These are phyloP conservation scores for Solanum pennellii DNA, from an alignment of 257 asterid species.

Conservation along the genomic window DNA sequence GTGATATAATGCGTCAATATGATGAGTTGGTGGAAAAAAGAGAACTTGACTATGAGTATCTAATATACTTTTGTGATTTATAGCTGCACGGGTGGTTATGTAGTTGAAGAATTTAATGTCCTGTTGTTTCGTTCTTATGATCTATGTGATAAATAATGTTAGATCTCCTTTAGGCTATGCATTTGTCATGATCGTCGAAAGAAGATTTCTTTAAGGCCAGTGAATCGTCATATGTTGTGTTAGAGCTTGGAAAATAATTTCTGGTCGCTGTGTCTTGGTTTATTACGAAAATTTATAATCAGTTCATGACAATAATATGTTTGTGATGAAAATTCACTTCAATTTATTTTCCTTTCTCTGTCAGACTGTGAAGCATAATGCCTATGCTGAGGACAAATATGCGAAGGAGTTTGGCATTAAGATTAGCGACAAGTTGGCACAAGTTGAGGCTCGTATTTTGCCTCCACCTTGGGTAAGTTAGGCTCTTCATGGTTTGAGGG, in stretches of 20 bases:
- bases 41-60: not conserved
- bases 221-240: not conserved
- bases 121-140: not conserved
- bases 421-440: constrained; percentile 76
- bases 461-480: constrained; percentile 81
- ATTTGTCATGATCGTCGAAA: not conserved
- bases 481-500: not conserved
- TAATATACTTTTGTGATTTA: not conserved
- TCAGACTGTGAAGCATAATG: constrained; percentile 84
- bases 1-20: not conserved
- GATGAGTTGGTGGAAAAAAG: not conserved
- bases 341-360: not conserved
- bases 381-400: constrained; percentile 66
- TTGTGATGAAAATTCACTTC: not conserved
- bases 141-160: not conserved
- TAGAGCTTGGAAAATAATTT: not conserved
- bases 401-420: constrained; percentile 94
- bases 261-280: not conserved
- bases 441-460: constrained; percentile 93
- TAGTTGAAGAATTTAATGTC: not conserved
- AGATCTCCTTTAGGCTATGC: not conserved
- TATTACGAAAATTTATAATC: not conserved
- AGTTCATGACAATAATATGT: not conserved
- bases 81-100: not conserved
- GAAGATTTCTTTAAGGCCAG: not conserved